Evolutionary conservation across 202 grass and related monocot species (phyloP).

Genomic region (Bolboschoenoplectus hybrid): DNA sequence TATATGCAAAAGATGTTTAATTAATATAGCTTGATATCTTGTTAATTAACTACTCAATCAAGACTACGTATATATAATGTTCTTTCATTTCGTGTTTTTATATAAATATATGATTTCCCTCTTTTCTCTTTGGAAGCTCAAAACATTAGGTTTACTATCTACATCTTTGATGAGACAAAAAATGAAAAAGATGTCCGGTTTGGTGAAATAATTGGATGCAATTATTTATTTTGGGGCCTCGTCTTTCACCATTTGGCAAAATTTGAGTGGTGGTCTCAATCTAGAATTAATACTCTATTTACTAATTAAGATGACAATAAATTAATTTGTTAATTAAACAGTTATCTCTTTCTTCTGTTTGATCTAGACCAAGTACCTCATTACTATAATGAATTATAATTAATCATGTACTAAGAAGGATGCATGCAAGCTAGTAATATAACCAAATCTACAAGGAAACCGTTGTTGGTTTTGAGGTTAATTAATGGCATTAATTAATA

Average conservation of each 20-base stretch:
- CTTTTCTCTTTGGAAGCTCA: background rate
- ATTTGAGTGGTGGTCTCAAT: background rate
- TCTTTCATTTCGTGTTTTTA: background rate
- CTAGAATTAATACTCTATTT: slow-evolving; percentile 10
- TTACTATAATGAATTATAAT: background rate
- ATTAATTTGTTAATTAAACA: slow-evolving; percentile 16
- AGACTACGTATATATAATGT: background rate
- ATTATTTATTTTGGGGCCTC: background rate
- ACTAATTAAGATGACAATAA: background rate
- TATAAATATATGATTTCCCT: too few relatives aligned
- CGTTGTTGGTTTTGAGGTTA: slow-evolving; percentile 51
- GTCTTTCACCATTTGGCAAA: background rate
- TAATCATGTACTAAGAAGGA: slow-evolving; percentile 11
- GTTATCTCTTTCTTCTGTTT: background rate
- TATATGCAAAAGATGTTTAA: background rate
- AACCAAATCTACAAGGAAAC: slow-evolving; percentile 58
- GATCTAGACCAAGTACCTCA: background rate
- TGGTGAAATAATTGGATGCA: background rate
- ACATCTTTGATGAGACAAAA: slow-evolving; percentile 6
- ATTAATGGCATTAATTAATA: slow-evolving; percentile 30
- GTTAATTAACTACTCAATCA: background rate
- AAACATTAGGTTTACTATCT: slow-evolving; percentile 3
- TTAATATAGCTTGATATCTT: background rate
- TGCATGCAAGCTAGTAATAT: slow-evolving; percentile 52
- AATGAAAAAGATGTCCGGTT: background rate